Evolutionary conservation across 1,284 basidiomycete species (phyloP), one percentile per base, ranked within the genome.

Genomic region (Tausonia pullulans): DNA sequence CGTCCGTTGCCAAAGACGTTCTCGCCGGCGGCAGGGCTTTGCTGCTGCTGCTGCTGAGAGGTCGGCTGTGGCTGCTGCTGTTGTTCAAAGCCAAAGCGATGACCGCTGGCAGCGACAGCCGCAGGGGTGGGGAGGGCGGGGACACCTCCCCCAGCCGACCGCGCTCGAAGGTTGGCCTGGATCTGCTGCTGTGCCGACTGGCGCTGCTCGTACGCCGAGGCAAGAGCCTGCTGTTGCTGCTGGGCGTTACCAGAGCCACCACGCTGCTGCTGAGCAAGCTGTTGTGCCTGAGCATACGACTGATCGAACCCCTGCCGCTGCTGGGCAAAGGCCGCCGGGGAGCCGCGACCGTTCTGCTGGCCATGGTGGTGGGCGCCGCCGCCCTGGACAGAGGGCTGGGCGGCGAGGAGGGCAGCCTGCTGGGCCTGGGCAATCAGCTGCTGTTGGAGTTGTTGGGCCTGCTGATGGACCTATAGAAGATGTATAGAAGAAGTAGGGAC

Each of bases 151-250:
- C 27, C 39, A 14, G 52, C 54, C 4, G 63, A 65, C 9, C 63
- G 53, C 3, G 64, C 64, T 8, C 64, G 60, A 9, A 65, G 57
- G 56, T 62, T 65, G 8, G 60, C 60, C 13, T 65, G 64, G 52
- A 65, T 62, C 60, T 65, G 64, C 55, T 61, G 64, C 46, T 65
- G 64, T 3, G 64, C 64, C 40, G 60, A 43, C 6, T 65, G 60
- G 5, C 64, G 64, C 50, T 65, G 64, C 50, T 65, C 64, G 27
- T 61, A 65, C 8, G 60, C 60, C 27, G 64, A 65, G 6, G 64
- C 64, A 16, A 65, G 64, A 27, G 61, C 60, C 50, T 65, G 64
- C n/a, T 60, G 60, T 10, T 44, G 40, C 55, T 65, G 64, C 50
- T 61, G 60, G 9, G 39, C 48, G 27, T 27, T 27, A 27, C 27